A percentile compares a stretch with the other conserved stretches of the same genome.
Evolutionary conservation across 352 stramenopile genomes (phyloP).

Genomic region (Globisporangium cystogenes): DNA sequence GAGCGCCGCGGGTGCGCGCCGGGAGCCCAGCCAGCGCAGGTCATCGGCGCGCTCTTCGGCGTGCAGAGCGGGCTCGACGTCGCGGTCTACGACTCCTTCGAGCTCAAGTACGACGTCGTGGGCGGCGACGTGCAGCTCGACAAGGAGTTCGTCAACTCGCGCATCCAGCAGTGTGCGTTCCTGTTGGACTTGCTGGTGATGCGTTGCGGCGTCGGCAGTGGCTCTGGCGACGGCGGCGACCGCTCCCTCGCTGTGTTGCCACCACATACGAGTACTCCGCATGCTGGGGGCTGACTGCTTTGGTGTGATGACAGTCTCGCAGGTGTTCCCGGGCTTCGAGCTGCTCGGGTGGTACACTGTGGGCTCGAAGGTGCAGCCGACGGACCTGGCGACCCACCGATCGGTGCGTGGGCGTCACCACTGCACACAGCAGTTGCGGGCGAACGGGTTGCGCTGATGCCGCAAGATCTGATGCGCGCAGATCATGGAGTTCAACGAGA

Average conservation of each 20-base stretch:
- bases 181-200: background rate
- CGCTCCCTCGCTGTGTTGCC: background rate
- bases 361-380: slow-evolving; percentile 56
- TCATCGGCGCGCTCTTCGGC: slow-evolving; percentile 92
- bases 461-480: slow-evolving; percentile 10
- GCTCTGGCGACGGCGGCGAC: background rate
- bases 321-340: slow-evolving; percentile 86
- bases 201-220: no score
- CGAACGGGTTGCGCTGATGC: background rate
- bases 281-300: background rate
- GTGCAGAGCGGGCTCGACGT: slow-evolving; percentile 81
- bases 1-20: slow-evolving; percentile 54
- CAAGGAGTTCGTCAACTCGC: slow-evolving; percentile 74
- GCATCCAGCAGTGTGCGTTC: slow-evolving; percentile 74
- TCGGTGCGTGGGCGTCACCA: slow-evolving; percentile 26
- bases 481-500: slow-evolving; percentile 88
- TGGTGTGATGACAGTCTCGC: slow-evolving; percentile 35
- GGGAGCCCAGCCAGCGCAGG: slow-evolving; percentile 41
- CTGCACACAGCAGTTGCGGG: no score
- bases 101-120: slow-evolving; percentile 73
- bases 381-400: slow-evolving; percentile 71
- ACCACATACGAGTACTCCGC: background rate
- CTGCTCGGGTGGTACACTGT: slow-evolving; percentile 88
- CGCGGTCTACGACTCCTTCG: slow-evolving; percentile 84
- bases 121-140: slow-evolving; percentile 64